A percentile compares a stretch with the other conserved stretches of the same genome.
These are phyloP conservation scores for Aciculosporium take DNA, from an alignment of 2,329 filamentous ascomycete genomes.

Conservation along the genomic window DNA sequence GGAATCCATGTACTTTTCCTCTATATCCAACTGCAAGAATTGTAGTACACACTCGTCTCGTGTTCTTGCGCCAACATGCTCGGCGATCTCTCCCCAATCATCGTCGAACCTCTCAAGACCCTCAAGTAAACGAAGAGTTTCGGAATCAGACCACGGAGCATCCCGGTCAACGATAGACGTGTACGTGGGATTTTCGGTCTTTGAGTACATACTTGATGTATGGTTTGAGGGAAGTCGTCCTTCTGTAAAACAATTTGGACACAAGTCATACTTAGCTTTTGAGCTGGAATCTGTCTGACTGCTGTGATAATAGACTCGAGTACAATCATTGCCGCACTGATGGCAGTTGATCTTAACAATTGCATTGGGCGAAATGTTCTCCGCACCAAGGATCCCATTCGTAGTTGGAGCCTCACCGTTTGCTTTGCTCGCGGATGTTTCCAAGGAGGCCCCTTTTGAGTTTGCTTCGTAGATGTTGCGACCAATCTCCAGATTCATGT, in stretches of 20 bases:
- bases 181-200: constrained; percentile 79
- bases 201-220: constrained; percentile 66
- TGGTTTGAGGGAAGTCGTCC: constrained; percentile 70
- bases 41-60: constrained; percentile 94
- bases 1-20: constrained; percentile 88
- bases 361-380: constrained; percentile 51
- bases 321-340: constrained; percentile 84
- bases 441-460: constrained; percentile 61
- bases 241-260: constrained; percentile 80
- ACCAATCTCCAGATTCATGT: constrained; percentile 82
- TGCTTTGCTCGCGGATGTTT: constrained; percentile 53
- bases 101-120: constrained; percentile 87
- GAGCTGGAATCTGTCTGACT: constrained; percentile 41
- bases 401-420: constrained; percentile 58
- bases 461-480: constrained; percentile 92
- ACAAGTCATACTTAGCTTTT: constrained; percentile 72
- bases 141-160: constrained; percentile 79
- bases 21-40: constrained; percentile 91
- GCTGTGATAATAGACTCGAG: constrained; percentile 46
- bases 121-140: constrained; percentile 79
- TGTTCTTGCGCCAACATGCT: constrained; percentile 81
- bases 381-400: constrained; percentile 47
- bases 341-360: constrained; percentile 67
- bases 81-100: constrained; percentile 86
- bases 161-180: constrained; percentile 67